phyloP scores from a whole-genome alignment of 345 rosid species.

The Murraya koenigii region DNA sequence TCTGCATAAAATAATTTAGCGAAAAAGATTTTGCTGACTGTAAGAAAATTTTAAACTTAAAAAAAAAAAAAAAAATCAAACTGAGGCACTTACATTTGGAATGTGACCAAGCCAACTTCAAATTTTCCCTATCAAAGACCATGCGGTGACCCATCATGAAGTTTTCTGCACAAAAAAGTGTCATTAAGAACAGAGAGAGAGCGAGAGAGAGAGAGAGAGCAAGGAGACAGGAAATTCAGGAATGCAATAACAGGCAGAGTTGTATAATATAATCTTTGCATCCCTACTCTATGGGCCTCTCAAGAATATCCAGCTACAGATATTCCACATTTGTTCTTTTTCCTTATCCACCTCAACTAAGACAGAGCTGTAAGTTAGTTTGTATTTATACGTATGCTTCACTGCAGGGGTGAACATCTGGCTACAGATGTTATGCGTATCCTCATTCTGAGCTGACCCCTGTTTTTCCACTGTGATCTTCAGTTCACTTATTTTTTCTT shows the following conservation, averaged over 20 bases:
- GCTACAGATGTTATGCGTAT: neutral
- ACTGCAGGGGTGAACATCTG: neutral
- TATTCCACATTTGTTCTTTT: neutral
- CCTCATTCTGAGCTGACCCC: no score
- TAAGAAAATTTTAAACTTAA: neutral
- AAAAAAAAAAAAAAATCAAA: neutral
- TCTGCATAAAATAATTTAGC: neutral
- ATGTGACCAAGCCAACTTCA: constrained; percentile 38
- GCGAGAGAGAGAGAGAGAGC: neutral
- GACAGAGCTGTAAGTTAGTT: neutral
- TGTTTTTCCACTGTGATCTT: no score
- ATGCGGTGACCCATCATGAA: constrained; percentile 38
- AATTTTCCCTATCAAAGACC: constrained; percentile 38
- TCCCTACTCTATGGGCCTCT: neutral
- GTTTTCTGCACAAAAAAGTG: constrained; percentile 35
- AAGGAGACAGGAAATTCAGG: neutral
- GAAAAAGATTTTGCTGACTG: neutral
- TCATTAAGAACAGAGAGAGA: neutral
- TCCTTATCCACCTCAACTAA: neutral
- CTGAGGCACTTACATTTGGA: constrained; percentile 33
- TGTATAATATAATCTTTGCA: neutral
- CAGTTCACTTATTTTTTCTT: neutral
- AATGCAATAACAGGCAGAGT: neutral
- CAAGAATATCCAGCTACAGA: no score
- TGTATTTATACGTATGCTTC: no score